Base-by-base conservation (phyloP, 768 basidiomycete genomes). In the Suillus tomentosus region DNA sequence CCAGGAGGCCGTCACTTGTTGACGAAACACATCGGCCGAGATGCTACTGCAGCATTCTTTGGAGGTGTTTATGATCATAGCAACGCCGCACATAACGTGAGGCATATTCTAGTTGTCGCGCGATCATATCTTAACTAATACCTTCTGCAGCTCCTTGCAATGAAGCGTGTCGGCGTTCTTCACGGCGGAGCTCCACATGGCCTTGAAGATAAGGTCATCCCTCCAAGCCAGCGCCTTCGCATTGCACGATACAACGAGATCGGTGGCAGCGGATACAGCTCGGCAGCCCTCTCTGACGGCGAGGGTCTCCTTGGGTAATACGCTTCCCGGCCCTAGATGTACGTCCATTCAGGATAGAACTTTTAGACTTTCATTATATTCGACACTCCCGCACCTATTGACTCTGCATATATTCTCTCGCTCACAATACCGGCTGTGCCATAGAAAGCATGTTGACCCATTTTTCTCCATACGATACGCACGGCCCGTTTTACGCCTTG, bases 31-130 rank as follows among this genome's bases (percentile, higher is more conserved):
- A 91, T 95, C 69, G 95, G 95, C 63, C 92, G 87, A 74, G 95
- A 96, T 71, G 95, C 92, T 3, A 94, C 94, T 4, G 92, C 93
- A 0, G 94, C 95, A 7, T 97, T 96, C 83, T 95, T 96, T 71
- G 95, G 95, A 66, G 92, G 91, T 64, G 89, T 95, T 1, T 94
- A 94, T 71, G 91, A 91, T 68, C 93, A 94, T 71, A 92, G 90
- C 34, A 94, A 94, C 72, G 91, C 92, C 53, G 91, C 93, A 7
- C 91, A 94, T 75, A 94, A 94, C 71, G 87, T 89, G 71, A 43
- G 87, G 77, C 1, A 39, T 9, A 9, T 1, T 5, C 1, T 42
- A 6, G 0, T n/a, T 3, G 60, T 19, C n/a, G 1, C 36, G n/a
- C 13, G 11, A 34, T 3, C 43, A 65, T 24, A 14, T 24, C 3